Conservation (phyloP, 495 filamentous ascomycete genomes). For the Penicillium pancosmium region DNA sequence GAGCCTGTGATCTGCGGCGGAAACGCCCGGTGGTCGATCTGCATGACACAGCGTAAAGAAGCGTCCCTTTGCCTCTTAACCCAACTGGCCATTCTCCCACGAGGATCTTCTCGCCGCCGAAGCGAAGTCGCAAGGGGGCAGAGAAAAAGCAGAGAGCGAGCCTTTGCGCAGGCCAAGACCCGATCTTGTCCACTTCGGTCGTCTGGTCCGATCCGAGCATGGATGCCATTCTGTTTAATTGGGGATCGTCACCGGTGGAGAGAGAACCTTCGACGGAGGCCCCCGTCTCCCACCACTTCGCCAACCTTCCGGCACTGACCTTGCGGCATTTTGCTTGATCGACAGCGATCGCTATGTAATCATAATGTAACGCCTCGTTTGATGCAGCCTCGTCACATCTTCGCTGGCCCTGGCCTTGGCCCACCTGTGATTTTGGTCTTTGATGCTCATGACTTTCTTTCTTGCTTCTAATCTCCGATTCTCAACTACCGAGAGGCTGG, state of each 20-base stretch:
- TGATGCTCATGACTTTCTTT: slow-evolving; percentile 4
- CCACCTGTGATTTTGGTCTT: background rate
- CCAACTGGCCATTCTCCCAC: background rate
- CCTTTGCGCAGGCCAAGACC: background rate
- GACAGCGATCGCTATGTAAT: slow-evolving; percentile 8
- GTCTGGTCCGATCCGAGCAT: slow-evolving; percentile 22
- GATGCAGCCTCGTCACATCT: slow-evolving; percentile 22
- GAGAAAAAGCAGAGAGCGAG: background rate
- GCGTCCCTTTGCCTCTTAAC: background rate
- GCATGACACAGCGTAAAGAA: slow-evolving; percentile 19
- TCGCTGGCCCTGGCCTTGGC: background rate
- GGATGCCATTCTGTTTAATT: slow-evolving; percentile 12
- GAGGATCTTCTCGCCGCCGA: slow-evolving; percentile 9
- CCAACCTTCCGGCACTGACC: slow-evolving; percentile 6
- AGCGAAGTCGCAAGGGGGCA: slow-evolving; percentile 16
- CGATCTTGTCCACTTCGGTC: slow-evolving; percentile 20
- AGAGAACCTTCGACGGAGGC: slow-evolving; percentile 9
- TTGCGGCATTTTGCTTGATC: slow-evolving; percentile 10
- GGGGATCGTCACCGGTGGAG: background rate
- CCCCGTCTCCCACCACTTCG: slow-evolving; percentile 9
- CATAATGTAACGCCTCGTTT: slow-evolving; percentile 15
- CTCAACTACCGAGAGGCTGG: slow-evolving; percentile 12
- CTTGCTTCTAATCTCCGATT: slow-evolving; percentile 11
- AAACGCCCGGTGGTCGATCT: slow-evolving; percentile 41
- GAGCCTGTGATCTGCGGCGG: slow-evolving; percentile 42